phyloP scores from a whole-genome alignment of 1,139 yeast species.

The Lizanozyma gosingica region DNA sequence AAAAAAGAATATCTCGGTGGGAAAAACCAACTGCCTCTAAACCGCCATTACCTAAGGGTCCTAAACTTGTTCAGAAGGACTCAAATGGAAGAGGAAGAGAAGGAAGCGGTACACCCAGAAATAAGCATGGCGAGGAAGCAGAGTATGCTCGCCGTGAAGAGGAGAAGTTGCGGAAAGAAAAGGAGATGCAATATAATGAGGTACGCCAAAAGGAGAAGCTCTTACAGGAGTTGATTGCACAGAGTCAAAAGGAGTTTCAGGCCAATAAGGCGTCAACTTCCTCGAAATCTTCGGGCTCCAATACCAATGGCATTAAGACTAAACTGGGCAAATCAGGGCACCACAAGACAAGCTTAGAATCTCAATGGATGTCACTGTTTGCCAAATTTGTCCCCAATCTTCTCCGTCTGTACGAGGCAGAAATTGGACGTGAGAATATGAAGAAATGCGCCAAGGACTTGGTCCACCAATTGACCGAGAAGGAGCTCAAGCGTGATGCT shows the following conservation, averaged over 20 bases:
- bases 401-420: slow-evolving; percentile 54
- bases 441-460: slow-evolving; percentile 78
- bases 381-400: slow-evolving; percentile 78
- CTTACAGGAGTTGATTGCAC: slow-evolving; percentile 28
- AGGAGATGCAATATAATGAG: slow-evolving; percentile 24
- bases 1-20: slow-evolving; percentile 46
- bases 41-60: slow-evolving; percentile 8
- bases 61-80: slow-evolving; percentile 10
- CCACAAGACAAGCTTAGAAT: slow-evolving; percentile 12
- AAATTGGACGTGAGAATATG: slow-evolving; percentile 62
- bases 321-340: neutral
- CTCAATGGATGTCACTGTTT: slow-evolving; percentile 52
- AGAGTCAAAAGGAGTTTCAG: slow-evolving; percentile 19
- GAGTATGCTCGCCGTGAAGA: slow-evolving; percentile 27
- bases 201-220: slow-evolving; percentile 22
- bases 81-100: slow-evolving; percentile 2
- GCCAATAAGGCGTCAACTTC: neutral
- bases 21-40: slow-evolving; percentile 33
- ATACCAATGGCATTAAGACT: slow-evolving; percentile 1
- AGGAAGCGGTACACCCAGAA: slow-evolving; percentile 2
- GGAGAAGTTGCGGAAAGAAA: slow-evolving; percentile 22
- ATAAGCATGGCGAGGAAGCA: slow-evolving; percentile 6
- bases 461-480: slow-evolving; percentile 50
- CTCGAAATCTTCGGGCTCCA: neutral
- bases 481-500: slow-evolving; percentile 48